These are phyloP conservation scores for Globisporangium cystogenes DNA, from an alignment of 352 stramenopile species.

Conservation along the genomic window DNA sequence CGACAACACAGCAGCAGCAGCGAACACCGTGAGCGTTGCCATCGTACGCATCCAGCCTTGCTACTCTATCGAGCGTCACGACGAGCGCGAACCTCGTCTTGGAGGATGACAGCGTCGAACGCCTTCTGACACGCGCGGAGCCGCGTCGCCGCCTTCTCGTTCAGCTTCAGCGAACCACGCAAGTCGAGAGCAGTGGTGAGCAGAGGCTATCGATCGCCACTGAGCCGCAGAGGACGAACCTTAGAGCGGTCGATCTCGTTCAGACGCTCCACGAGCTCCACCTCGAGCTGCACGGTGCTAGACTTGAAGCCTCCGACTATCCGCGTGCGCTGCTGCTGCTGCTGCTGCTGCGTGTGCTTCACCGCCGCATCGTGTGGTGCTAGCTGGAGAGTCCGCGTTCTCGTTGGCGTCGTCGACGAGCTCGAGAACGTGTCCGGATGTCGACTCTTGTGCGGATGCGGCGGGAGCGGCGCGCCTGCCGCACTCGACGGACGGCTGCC, in stretches of 20 bases:
- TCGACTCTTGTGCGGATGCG: background rate
- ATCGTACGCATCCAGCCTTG: background rate
- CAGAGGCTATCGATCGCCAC: background rate
- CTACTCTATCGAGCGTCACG: background rate
- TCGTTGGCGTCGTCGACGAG: conserved; percentile 1
- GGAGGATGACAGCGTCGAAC: conserved; percentile 44
- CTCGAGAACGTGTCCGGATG: conserved; percentile 8
- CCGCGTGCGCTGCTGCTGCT: background rate
- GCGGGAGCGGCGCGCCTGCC: background rate
- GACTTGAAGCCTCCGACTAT: conserved; percentile 38
- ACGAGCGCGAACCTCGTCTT: conserved; percentile 39
- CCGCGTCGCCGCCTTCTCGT: conserved; percentile 43
- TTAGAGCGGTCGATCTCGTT: conserved; percentile 67
- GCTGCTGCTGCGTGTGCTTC: background rate
- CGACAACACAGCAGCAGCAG: background rate
- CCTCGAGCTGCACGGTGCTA: conserved; percentile 43
- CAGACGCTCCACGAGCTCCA: conserved; percentile 54
- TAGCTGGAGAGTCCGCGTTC: background rate
- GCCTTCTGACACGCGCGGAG: conserved; percentile 43
- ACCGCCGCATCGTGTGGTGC: background rate
- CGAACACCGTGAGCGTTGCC: background rate
- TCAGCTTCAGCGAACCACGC: conserved; percentile 21
- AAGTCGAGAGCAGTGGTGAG: background rate
- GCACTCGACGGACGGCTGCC: conserved; percentile 9
- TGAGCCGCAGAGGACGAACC: conserved; percentile 18